These are phyloP conservation scores for Paramyrothecium roridum DNA, from an alignment of 2,329 filamentous ascomycete species.

Conservation along the genomic window DNA sequence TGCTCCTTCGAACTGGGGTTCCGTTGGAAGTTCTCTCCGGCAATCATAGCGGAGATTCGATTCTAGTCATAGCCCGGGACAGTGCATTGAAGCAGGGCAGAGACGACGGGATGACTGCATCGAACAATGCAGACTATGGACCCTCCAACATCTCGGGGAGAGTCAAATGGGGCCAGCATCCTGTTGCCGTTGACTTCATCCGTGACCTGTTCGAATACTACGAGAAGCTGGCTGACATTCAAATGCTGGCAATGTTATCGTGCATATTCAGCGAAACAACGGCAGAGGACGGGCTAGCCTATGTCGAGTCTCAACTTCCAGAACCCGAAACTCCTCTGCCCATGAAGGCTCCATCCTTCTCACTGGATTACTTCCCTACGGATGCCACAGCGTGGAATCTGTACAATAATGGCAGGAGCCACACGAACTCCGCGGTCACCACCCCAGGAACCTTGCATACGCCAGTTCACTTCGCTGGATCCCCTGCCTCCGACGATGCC, in stretches of 20 bases:
- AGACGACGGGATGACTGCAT: neutral
- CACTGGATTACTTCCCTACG: constrained; percentile 63
- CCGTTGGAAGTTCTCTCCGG: constrained; percentile 63
- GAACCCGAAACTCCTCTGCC: constrained; percentile 61
- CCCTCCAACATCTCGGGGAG: constrained; percentile 45
- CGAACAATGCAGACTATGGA: neutral
- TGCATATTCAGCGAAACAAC: constrained; percentile 65
- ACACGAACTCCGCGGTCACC: constrained; percentile 51
- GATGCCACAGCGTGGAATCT: constrained; percentile 52
- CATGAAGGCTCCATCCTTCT: constrained; percentile 64
- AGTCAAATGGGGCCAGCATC: constrained; percentile 67
- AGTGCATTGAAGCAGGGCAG: constrained; percentile 20
- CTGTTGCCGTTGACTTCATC: constrained; percentile 60
- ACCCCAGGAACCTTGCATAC: constrained; percentile 57
- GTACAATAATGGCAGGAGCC: constrained; percentile 41
- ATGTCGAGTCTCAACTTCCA: constrained; percentile 52
- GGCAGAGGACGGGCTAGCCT: constrained; percentile 52
- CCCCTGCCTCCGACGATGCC: constrained; percentile 54
- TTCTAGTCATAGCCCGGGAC: constrained; percentile 68
- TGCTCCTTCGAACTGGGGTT: constrained; percentile 75
- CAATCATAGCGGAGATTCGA: constrained; percentile 52
- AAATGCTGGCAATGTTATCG: constrained; percentile 71
- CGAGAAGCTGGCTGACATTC: constrained; percentile 59
- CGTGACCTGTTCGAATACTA: constrained; percentile 61
- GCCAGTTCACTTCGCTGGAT: constrained; percentile 50